Conservation (phyloP, 768 basidiomycete species). For the Lactifluus volemus region DNA sequence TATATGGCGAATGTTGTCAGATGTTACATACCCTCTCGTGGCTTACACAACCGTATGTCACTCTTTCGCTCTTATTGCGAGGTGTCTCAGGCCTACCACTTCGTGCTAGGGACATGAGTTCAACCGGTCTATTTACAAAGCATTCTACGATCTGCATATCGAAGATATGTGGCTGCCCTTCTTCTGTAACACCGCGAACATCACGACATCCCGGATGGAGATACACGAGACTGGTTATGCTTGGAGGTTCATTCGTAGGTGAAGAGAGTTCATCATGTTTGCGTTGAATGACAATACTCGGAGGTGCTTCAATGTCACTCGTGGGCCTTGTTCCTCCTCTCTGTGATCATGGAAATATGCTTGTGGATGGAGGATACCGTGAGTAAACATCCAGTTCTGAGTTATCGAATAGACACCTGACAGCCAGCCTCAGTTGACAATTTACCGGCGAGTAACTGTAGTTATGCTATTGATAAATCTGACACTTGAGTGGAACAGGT, state of each 20-base stretch:
- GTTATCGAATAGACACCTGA: conserved; percentile 3
- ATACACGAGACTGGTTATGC: conserved; percentile 98
- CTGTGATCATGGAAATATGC: conserved; percentile 87
- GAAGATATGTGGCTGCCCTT: conserved; percentile 99
- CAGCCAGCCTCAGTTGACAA: conserved; percentile 59
- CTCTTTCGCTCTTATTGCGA: background rate
- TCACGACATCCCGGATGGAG: conserved; percentile 93
- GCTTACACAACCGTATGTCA: conserved; percentile 75
- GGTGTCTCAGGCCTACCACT: background rate
- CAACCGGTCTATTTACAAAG: conserved; percentile 91
- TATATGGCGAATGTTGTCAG: conserved; percentile 88
- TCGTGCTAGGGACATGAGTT: conserved; percentile 76
- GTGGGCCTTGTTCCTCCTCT: conserved; percentile 92
- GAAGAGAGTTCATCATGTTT: background rate
- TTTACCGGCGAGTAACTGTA: conserved; percentile 50
- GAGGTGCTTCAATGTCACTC: conserved; percentile 94
- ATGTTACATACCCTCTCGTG: conserved; percentile 88
- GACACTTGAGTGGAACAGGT: conserved; percentile 39
- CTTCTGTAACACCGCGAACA: conserved; percentile 97
- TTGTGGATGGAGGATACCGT: conserved; percentile 89
- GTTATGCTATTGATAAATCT: background rate
- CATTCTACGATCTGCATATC: conserved; percentile 90
- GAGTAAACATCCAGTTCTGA: conserved; percentile 30
- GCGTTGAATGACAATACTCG: background rate
- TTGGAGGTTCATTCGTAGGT: conserved; percentile 83